phyloP scores from a whole-genome alignment of 352 stramenopile species.

The Phytophthora citricola region DNA sequence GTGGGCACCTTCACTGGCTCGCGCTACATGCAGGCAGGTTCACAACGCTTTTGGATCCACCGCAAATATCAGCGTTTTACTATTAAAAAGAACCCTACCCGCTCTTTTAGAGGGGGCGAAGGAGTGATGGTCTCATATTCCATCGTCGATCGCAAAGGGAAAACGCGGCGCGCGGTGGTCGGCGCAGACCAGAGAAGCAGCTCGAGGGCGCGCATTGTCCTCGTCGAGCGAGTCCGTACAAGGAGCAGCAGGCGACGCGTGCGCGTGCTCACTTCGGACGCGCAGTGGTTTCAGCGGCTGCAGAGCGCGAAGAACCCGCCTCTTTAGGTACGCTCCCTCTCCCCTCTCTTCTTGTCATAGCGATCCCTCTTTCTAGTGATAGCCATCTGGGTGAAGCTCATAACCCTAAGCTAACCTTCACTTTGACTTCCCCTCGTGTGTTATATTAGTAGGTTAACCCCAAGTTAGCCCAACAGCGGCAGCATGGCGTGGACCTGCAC shows the following conservation, averaged over 20 bases:
- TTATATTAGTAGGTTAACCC: constrained; percentile 9
- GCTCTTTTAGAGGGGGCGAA: constrained; percentile 13
- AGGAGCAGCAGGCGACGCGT: constrained; percentile 19
- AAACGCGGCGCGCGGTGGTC: constrained; percentile 37
- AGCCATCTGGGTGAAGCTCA: constrained; percentile 9
- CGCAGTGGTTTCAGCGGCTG: constrained; percentile 3
- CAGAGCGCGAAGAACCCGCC: constrained; percentile 7
- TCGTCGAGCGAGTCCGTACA: constrained; percentile 23
- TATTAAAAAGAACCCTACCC: constrained; percentile 34
- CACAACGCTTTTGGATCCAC: constrained; percentile 10
- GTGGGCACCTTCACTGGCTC: constrained; percentile 15
- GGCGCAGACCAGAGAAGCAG: constrained; percentile 38
- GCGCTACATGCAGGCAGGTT: constrained; percentile 5
- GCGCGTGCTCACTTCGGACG: constrained; percentile 7
- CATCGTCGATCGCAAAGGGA: constrained; percentile 46
- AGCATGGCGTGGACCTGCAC: constrained; percentile 69
- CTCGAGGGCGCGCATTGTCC: constrained; percentile 27
- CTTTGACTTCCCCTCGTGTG: not conserved
- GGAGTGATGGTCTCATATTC: constrained; percentile 33
- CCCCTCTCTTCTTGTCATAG: constrained; percentile 6
- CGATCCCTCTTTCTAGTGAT: constrained; percentile 18
- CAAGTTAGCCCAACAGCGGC: constrained; percentile 1
- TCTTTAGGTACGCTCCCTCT: constrained; percentile 21
- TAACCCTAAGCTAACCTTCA: constrained; percentile 18
- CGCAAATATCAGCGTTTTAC: constrained; percentile 15